Percentiles rank a stretch among this genome's conserved stretches.
Evolutionary conservation across 2,329 filamentous ascomycete genomes (phyloP).

Genomic region (Trichophyton simii): DNA sequence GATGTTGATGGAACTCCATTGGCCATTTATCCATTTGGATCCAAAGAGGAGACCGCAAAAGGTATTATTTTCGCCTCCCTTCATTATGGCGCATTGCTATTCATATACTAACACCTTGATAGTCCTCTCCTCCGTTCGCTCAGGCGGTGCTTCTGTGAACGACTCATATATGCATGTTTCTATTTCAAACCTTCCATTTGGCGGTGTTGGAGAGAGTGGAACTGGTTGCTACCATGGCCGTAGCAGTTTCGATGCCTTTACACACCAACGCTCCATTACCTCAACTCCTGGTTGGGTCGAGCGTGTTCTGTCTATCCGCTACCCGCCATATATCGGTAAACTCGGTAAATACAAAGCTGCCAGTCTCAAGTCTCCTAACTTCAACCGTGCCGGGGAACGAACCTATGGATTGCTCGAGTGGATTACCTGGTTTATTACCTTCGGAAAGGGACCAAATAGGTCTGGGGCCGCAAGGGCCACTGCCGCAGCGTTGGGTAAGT

Average conservation of each 20-base stretch:
- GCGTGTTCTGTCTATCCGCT: conserved; percentile 43
- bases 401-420: conserved; percentile 23
- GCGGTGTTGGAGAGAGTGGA: conserved; percentile 70
- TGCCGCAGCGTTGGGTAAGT: conserved; percentile 31
- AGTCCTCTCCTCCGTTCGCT: conserved; percentile 52
- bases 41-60: conserved; percentile 61
- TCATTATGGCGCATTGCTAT: background rate
- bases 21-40: conserved; percentile 74
- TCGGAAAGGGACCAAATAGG: conserved; percentile 30
- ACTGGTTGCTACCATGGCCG: conserved; percentile 66
- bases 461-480: conserved; percentile 26
- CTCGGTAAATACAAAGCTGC: conserved; percentile 39
- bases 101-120: background rate
- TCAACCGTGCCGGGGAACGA: conserved; percentile 45
- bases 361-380: conserved; percentile 44
- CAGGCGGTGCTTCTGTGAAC: conserved; percentile 50
- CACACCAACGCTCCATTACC: conserved; percentile 47
- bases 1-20: conserved; percentile 71
- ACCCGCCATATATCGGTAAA: conserved; percentile 50
- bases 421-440: conserved; percentile 28
- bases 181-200: conserved; percentile 62
- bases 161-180: conserved; percentile 56
- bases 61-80: conserved; percentile 33
- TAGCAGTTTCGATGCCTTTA: conserved; percentile 52
- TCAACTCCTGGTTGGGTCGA: conserved; percentile 51